Base-by-base conservation (phyloP, 73 alveolate species). In the Diophrys sp. region DNA sequence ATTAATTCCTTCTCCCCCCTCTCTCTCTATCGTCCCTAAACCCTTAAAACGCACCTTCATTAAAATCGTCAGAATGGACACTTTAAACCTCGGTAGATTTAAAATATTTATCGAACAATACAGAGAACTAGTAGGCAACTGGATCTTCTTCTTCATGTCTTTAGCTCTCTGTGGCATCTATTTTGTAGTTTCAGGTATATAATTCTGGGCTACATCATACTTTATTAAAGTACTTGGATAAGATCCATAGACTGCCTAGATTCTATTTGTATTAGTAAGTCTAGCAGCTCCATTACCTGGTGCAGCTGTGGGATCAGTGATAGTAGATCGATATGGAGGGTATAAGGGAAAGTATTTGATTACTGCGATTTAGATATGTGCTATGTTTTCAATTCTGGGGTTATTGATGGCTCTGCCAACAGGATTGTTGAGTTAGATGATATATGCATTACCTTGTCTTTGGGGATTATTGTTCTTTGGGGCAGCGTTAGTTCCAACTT, bases 211-310 rank as follows among this genome's bases (percentile, higher is more conserved):
- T 73, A 93, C 99, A 27, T 86, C 91, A 5, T 83, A 83, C 54
- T 67, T 74, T 56, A 32, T 83, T 0, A 83, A 69, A 78, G 94
- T 93, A 73, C 79, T 94, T 11, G 76, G 89, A 44, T 73, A 82
- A 0, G 87, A 94, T 66, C 97, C 96, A 2, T 54, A 76, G 28
- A 33, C 83, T 29, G 99, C 88, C 27, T 81, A 90, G 79, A 71
- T 90, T 24, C 66, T 81, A 0, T 95, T 91, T 86, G 78, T 96
- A 34, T 14, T 91, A 32, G 69, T 82, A 27, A 81, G 96, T 74
- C 87, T 92, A 25, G 91, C 98, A 8, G 98, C 96, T 11, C 99
- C 99, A 18, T 77, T 95, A 34, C 83, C 95, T 28, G 99, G 99
- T 27, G 99, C 92, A 28, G 84, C 95, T 57, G 75, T 91, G 68